phyloP scores from a whole-genome alignment of 768 basidiomycete species.

The Auricularia sp. region DNA sequence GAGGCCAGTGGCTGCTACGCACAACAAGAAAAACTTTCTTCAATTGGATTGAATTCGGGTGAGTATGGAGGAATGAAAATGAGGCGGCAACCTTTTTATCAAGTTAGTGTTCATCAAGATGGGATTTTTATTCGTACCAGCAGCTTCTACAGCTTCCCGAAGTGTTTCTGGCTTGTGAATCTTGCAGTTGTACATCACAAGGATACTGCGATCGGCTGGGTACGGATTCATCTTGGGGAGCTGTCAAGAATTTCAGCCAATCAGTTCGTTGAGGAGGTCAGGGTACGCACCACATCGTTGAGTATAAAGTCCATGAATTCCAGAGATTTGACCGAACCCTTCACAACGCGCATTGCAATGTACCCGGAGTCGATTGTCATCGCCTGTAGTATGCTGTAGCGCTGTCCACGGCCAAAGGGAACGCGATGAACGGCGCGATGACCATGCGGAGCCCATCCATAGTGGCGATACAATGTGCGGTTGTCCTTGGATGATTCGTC shows the following conservation, averaged over 20 bases:
- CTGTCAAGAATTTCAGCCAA: conserved; percentile 1
- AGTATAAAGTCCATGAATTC: conserved; percentile 29
- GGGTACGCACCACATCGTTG: conserved; percentile 23
- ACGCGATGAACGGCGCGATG: conserved; percentile 12
- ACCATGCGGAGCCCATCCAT: conserved; percentile 14
- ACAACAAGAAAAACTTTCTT: conserved; percentile 22
- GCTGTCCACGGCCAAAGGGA: conserved; percentile 17
- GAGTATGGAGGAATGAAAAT: conserved; percentile 25
- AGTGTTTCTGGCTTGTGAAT: conserved; percentile 20
- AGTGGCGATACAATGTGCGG: conserved; percentile 14
- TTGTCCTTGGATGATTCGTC: conserved; percentile 23
- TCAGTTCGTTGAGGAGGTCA: not conserved
- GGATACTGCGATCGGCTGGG: conserved; percentile 16
- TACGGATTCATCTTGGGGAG: conserved; percentile 20
- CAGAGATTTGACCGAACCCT: conserved; percentile 23
- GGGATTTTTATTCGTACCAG: conserved; percentile 6
- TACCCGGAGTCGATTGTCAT: conserved; percentile 25
- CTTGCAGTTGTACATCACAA: conserved; percentile 23
- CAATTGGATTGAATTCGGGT: conserved; percentile 27
- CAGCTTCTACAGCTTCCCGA: conserved; percentile 16
- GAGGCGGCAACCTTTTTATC: conserved; percentile 14
- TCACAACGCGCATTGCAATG: conserved; percentile 20
- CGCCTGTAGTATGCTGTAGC: conserved; percentile 21
- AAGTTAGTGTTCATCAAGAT: too few relatives aligned
- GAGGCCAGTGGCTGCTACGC: too few relatives aligned